Percentiles rank a stretch among this genome's conserved stretches.
Conservation (phyloP, 208 protist species). For the Trypanosomatidae sp. region DNA sequence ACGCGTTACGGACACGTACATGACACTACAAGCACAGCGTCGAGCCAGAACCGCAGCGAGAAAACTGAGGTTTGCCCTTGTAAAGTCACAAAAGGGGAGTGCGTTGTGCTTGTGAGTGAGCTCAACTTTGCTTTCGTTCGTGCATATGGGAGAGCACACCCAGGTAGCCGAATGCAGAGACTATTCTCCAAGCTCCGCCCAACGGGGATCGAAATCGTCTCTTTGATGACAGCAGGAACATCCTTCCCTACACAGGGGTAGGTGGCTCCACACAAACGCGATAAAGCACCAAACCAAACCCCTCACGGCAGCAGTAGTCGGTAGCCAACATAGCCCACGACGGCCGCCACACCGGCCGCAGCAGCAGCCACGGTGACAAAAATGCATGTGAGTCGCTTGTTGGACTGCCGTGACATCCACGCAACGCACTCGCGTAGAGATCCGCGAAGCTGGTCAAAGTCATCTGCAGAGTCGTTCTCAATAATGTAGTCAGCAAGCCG, state of each 20-base stretch:
- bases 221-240: background rate
- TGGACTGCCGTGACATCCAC: constrained; percentile 68
- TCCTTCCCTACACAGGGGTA: background rate
- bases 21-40: background rate
- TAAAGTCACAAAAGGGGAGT: background rate
- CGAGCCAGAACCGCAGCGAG: background rate
- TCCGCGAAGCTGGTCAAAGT: constrained; percentile 30
- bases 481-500: constrained; percentile 70
- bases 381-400: constrained; percentile 33
- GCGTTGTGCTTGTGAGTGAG: background rate
- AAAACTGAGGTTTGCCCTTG: background rate
- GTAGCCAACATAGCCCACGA: constrained; percentile 11
- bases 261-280: background rate
- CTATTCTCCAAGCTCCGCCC: background rate
- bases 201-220: background rate
- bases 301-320: constrained; percentile 5
- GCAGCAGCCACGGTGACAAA: constrained; percentile 19
- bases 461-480: constrained; percentile 56
- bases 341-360: constrained; percentile 10
- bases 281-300: background rate
- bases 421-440: constrained; percentile 40
- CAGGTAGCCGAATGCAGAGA: background rate
- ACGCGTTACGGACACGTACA: background rate
- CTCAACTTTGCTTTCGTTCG: background rate
- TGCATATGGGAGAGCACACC: background rate